Base-by-base conservation (phyloP, 495 filamentous ascomycete species). In the Parmelia sp. region DNA sequence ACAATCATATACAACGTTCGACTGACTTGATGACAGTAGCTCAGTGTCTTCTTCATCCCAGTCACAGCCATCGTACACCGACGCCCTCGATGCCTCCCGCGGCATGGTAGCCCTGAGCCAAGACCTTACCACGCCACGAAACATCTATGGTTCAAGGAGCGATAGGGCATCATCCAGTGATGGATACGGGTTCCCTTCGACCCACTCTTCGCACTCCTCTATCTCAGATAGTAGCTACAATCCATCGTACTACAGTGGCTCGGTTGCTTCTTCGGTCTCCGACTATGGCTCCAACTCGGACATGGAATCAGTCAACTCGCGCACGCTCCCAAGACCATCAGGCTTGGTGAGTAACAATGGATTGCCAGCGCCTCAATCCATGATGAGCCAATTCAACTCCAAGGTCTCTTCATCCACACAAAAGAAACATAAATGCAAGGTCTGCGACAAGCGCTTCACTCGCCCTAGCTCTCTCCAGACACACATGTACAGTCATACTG, bases 381-480 rank as follows among this genome's bases (percentile, higher is more conserved):
- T 98, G 91, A 98, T 98, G 94, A 86, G 90, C 57, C 93, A 95
- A 66, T 98, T 98, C 80, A 97, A 90, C 79, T 97, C 94, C 53
- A 97, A 97, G 74, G 87, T 97, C 57, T 90, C 91, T 14, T 93
- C 91, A 29, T 95, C 90, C 77, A 92, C 94, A 35, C 93, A 97
- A 72, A 98, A 98, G 86, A 98, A 97, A 81, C 94, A 98, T 79
- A 97, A 96, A 78, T 98, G 94, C 83, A 97, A 97, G 81, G 90
- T 98, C 58, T 98, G 94, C 80, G 94, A 97, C 77, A 98, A 98
- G 84, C 86, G 94, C 11, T 98, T 98, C 75, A 97, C 94, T 14
- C 85, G 94, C 45, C 94, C 94, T 1, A 97, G 93, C 72, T 98
- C 94, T 10, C 75, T 98, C 39, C 95, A 97, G 70, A 98, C 94